A percentile compares a stretch with the other conserved stretches of the same genome.
phyloP scores from a whole-genome alignment of 768 basidiomycete species.

The Scleroderma bovista region DNA sequence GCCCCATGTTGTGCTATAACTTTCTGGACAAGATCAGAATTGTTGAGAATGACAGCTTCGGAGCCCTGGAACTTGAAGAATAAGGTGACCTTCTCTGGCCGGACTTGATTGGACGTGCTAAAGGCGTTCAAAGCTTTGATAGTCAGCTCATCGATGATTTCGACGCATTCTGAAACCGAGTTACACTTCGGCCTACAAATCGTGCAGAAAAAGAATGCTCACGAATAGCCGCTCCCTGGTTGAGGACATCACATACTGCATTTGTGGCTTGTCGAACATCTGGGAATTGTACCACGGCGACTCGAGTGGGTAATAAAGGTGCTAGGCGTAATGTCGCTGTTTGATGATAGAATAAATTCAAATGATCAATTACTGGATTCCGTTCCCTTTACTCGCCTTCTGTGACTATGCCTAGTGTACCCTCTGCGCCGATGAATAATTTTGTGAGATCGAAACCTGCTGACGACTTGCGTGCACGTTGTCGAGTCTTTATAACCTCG shows the following conservation, averaged over 20 bases:
- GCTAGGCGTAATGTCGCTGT: slow-evolving; percentile 74
- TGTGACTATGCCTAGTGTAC: slow-evolving; percentile 78
- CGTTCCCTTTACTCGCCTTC: slow-evolving; percentile 43
- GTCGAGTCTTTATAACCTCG: slow-evolving; percentile 80
- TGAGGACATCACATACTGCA: slow-evolving; percentile 35
- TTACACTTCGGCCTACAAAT: background rate
- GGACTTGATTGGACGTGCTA: slow-evolving; percentile 22
- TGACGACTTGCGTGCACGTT: slow-evolving; percentile 68
- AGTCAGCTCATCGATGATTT: slow-evolving; percentile 36
- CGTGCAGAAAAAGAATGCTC: background rate
- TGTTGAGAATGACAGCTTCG: slow-evolving; percentile 26
- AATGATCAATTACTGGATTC: background rate
- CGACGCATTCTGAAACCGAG: slow-evolving; percentile 34
- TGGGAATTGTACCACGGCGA: slow-evolving; percentile 50
- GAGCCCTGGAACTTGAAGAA: slow-evolving; percentile 44
- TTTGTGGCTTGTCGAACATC: slow-evolving; percentile 36
- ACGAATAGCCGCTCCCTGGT: slow-evolving; percentile 28
- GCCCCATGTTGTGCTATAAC: slow-evolving; percentile 35
- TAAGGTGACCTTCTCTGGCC: slow-evolving; percentile 31
- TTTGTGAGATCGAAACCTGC: slow-evolving; percentile 82
- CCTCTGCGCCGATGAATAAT: slow-evolving; percentile 81
- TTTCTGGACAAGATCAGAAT: slow-evolving; percentile 26
- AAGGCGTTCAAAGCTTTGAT: slow-evolving; percentile 23
- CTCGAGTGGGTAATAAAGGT: slow-evolving; percentile 71
- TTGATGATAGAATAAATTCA: background rate